phyloP scores from a whole-genome alignment of 2,329 filamentous ascomycete species.

The Pleoardoris graminearum region DNA sequence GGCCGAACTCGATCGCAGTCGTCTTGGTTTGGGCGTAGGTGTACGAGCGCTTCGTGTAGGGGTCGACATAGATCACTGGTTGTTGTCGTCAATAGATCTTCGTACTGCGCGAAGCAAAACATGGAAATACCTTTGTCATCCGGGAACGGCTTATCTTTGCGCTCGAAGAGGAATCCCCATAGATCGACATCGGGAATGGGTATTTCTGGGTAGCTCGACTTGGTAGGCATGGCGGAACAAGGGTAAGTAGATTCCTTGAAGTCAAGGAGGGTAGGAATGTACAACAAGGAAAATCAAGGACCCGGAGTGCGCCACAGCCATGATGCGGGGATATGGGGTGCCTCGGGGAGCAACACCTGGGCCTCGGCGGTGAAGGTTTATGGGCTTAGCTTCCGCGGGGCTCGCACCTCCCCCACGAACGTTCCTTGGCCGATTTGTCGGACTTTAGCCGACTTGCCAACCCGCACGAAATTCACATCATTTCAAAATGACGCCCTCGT shows the following conservation, averaged over 20 bases:
- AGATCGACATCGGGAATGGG: constrained; percentile 75
- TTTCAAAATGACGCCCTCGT: no score
- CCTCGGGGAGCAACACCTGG: constrained; percentile 1
- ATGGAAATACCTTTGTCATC: constrained; percentile 69
- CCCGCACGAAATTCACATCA: neutral
- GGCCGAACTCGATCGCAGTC: constrained; percentile 74
- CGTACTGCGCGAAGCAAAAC: neutral
- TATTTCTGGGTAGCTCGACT: constrained; percentile 66
- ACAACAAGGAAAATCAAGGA: neutral
- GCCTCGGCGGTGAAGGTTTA: constrained; percentile 8
- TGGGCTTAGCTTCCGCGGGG: neutral
- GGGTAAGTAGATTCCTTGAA: neutral
- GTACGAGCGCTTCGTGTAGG: constrained; percentile 69
- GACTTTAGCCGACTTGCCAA: neutral
- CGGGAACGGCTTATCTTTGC: constrained; percentile 65
- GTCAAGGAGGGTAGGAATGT: neutral
- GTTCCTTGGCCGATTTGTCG: neutral
- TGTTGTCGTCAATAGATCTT: constrained; percentile 10
- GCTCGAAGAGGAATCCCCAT: constrained; percentile 78
- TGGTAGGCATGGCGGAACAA: constrained; percentile 64
- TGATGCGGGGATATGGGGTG: constrained; percentile 2
- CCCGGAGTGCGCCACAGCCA: constrained; percentile 1
- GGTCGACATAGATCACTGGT: constrained; percentile 76
- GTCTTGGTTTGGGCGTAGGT: constrained; percentile 70
- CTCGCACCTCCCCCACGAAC: neutral